Evolutionary conservation across 192 early-diverging fungal genomes (phyloP), one percentile per base, ranked within the genome.

Genomic region (Glomus cerebriforme): DNA sequence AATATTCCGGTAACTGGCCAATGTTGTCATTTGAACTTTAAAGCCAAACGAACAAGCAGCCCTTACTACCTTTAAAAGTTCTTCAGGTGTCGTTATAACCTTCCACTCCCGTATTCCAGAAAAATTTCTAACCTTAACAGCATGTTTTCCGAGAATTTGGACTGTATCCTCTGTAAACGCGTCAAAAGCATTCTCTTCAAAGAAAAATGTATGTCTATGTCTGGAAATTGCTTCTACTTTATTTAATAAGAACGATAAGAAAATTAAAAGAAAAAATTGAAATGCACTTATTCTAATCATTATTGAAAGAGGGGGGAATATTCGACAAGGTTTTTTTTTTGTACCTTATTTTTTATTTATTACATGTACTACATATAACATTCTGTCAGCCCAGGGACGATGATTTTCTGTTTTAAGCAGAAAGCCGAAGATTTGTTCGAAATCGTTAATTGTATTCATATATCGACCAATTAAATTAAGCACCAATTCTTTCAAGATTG

Each of bases 141-240:
- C 12, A n/a, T 35, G 15, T 22, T 31, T 31, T 68, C 13, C 66
- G 22, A 37, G 19, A 37, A 22, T 68, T n/a, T 68, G 66, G 22
- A 68, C 39, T 22, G 13, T 34, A 35, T 68, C 35, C 22, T 68
- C 22, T 24, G 17, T 35, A 37, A 68, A 22, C 15, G 66, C 29
- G 34, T 31, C 22, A n/a, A 37, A 5, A 22, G 15, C 66, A 10
- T 68, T 19, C 12, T 37, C 15, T 7, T 68, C 66, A 43, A 68
- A 68, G 22, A 68, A 68, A 43, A 68, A 68, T 8, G 66, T 26
- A 24, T 68, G 66, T 35, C 66, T 29, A 22, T 68, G 66, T 35
- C 35, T 37, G 34, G 66, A 65, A 31, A 31, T 17, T 19, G 63
- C 12, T 32, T 27, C 26, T 17, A 31, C 63, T 1, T 27, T 65